phyloP scores from a whole-genome alignment of 768 basidiomycete genomes.

The Boletus sp. region DNA sequence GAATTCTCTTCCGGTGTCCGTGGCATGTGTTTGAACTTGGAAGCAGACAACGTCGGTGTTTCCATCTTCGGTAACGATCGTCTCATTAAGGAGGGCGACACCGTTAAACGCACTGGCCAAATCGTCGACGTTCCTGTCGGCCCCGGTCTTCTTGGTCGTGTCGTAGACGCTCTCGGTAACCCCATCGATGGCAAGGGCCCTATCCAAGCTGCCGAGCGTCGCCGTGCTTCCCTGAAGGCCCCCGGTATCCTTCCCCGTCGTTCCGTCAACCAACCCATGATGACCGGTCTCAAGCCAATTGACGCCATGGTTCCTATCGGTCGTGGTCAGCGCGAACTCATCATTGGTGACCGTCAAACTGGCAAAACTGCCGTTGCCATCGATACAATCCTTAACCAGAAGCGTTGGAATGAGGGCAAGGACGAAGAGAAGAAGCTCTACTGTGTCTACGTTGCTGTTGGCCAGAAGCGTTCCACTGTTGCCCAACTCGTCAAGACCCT shows the following conservation, averaged over 20 bases:
- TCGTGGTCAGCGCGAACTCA: constrained; percentile 99
- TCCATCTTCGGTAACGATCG: constrained; percentile 99
- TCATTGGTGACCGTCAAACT: constrained; percentile 99
- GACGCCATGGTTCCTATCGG: constrained; percentile 99
- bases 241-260: constrained; percentile 99
- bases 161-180: constrained; percentile 99
- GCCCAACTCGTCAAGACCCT: constrained; percentile 99
- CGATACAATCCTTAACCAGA: constrained; percentile 99
- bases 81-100: constrained; percentile 99
- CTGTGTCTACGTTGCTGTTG: constrained; percentile 99
- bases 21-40: constrained; percentile 99
- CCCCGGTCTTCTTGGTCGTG: constrained; percentile 94
- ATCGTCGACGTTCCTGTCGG: constrained; percentile 99
- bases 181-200: constrained; percentile 99
- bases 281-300: constrained; percentile 99
- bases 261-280: constrained; percentile 99
- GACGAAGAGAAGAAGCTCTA: constrained; percentile 98
- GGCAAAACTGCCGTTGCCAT: constrained; percentile 99
- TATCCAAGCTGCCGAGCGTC: constrained; percentile 89
- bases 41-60: constrained; percentile 99
- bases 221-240: constrained; percentile 97
- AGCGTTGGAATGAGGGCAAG: constrained; percentile 97
- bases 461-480: constrained; percentile 99
- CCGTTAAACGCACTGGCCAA: constrained; percentile 99
- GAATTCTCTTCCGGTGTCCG: constrained; percentile 99